phyloP scores from a whole-genome alignment of 2,329 filamentous ascomycete species.

The Fusarium redolens region DNA sequence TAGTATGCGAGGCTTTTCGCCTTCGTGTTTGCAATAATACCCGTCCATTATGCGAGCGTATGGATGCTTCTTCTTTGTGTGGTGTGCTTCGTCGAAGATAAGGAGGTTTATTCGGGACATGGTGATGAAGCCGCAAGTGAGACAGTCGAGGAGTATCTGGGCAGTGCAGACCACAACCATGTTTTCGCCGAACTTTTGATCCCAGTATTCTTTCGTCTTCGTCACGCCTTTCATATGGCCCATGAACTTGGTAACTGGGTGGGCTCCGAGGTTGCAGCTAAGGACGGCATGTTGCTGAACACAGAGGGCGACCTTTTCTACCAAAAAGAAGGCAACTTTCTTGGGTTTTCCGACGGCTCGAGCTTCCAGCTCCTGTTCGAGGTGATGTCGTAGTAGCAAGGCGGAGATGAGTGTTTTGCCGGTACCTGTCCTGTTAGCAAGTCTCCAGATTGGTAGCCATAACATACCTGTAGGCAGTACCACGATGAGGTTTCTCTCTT shows the following conservation, averaged over 20 bases:
- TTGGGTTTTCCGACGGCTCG: slow-evolving; percentile 69
- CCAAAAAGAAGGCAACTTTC: slow-evolving; percentile 86
- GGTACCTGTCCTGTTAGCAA: slow-evolving; percentile 66
- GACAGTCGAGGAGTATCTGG: slow-evolving; percentile 82
- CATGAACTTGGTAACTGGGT: slow-evolving; percentile 78
- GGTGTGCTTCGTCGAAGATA: slow-evolving; percentile 96
- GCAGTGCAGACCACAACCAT: slow-evolving; percentile 94
- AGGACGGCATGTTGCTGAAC: slow-evolving; percentile 90
- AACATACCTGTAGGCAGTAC: slow-evolving; percentile 85
- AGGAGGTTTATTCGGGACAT: slow-evolving; percentile 90
- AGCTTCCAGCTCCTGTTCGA: slow-evolving; percentile 81
- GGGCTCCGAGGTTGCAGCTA: slow-evolving; percentile 77
- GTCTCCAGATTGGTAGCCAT: fast-evolving
- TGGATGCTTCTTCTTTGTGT: slow-evolving; percentile 92
- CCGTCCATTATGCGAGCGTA: slow-evolving; percentile 93
- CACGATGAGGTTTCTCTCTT: slow-evolving; percentile 86
- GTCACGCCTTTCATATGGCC: slow-evolving; percentile 70
- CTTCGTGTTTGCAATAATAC: slow-evolving; percentile 72
- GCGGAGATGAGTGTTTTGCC: slow-evolving; percentile 98
- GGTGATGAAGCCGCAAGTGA: slow-evolving; percentile 80
- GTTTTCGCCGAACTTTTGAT: slow-evolving; percentile 67
- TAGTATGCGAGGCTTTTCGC: slow-evolving; percentile 78
- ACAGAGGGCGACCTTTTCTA: slow-evolving; percentile 89
- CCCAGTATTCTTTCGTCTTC: slow-evolving; percentile 60
- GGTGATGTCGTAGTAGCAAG: slow-evolving; percentile 79